Evolutionary conservation across 129 eudicot species (phyloP), one percentile per base, ranked within the genome.

Genomic region (Helianthus annuus): DNA sequence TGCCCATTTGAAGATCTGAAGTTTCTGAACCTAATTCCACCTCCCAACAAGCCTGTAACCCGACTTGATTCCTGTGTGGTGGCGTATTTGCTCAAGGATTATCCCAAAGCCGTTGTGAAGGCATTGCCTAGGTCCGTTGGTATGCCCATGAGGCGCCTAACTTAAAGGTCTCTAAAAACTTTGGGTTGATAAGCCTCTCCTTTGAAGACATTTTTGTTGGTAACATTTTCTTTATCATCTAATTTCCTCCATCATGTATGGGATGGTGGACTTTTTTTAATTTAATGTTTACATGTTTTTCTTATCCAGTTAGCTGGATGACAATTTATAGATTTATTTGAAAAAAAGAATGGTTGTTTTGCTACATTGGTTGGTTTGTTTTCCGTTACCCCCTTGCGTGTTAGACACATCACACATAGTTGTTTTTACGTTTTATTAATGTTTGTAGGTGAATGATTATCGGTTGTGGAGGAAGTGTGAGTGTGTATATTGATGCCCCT

Each of bases 21-120:
- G 77, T 0, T 60, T 73, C 52, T 62, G 62, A 61, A 73, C 58
- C 58, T 73, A 9, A 73, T 73, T 19, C 77, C 74, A 36, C 64
- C 64, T 17, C 74, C 74, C 13, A 53, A 69, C 52, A 53, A 53
- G 42, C 74, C 74, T 24, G 19, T 27, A 27, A 12, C 13, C 42
- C 64, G 54, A 53, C 74, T 69, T 54, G 52, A 15, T 36, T 8
- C 74, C 40, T 16, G 3, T 53, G 74, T 54, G 64, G 16, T 24
- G 16, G 51, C 64, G 0, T 69, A 69, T 69, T 69, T 69, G 52
- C 64, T 69, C 52, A 53, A 69, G 38, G 64, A 54, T 69, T 69
- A 32, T 38, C 74, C 38, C 2, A 10, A 48, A 17, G 74, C 51
- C 34, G 13, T 69, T 38, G 74, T 69, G 38, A 69, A 56, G 38